Base-by-base conservation (phyloP, 1,139 yeast species). In the Geotrichum reessii region DNA sequence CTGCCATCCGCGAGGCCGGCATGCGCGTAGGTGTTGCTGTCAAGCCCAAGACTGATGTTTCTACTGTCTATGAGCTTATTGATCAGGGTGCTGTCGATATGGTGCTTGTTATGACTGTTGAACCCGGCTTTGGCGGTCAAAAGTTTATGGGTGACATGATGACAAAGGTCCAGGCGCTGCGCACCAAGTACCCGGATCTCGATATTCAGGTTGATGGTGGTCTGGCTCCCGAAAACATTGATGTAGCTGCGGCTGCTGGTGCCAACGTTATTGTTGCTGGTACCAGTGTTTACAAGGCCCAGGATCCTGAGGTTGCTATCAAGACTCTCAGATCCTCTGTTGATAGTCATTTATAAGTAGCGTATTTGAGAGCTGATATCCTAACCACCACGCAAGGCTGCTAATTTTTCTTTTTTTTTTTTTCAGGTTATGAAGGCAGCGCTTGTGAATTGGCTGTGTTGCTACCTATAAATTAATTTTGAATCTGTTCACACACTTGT, bases 191-290 rank as follows among this genome's bases (percentile, higher is more conserved):
- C 74, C 97, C 98, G 19, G 71, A 84, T 42, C 77, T 92, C 71
- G 85, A 93, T 73, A 88, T 93, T 66, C 95, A 93, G 76, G 99
- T 93, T 40, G 99, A 93, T 71, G 99, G 99, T 63, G 99, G 99
- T 0, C 78, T 93, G 63, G 96, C 95, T 61, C 85, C 84, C 65
- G 91, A 83, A 54, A 93, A 95, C 6, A 84, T 90, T 58, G 87
- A 83, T 57, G 80, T 80, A 44, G 97, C 97, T 59, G 96, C 98
- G 24, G 79, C 80, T 60, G 97, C 97, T 11, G 98, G 98, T 59
- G 99, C 99, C 57, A 93, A 93, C 72, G 97, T 93, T 53, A 92
- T 95, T 70, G 99, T 93, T 57, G 98, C 99, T 1, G 99, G 99
- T 50, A 93, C 99, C 19, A 82, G 96, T 56, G 95, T 92, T 19